A percentile compares a stretch with the other conserved stretches of the same genome.
Evolutionary conservation across 1,284 basidiomycete genomes (phyloP).

Genomic region (Melampsora larici-populina): DNA sequence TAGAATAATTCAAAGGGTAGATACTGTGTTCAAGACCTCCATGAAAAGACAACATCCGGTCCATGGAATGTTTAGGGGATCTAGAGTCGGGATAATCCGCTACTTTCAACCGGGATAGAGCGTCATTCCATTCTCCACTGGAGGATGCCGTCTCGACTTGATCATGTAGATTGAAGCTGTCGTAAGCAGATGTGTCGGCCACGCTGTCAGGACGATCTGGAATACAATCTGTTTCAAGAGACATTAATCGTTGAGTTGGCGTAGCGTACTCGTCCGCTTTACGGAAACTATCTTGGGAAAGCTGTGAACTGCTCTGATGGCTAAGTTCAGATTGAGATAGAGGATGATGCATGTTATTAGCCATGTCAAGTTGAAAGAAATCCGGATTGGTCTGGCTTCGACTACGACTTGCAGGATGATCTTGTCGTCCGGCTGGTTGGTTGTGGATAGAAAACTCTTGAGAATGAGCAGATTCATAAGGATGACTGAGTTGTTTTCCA

Average conservation of each 20-base stretch:
- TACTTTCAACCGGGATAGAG: neutral
- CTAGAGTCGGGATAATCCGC: neutral
- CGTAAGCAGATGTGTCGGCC: neutral
- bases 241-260: neutral
- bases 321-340: neutral
- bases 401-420: neutral
- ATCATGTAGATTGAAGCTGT: neutral
- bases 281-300: neutral
- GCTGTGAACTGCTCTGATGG: neutral
- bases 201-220: neutral
- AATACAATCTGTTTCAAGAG: neutral
- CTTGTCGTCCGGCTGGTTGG: neutral
- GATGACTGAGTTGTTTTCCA: conserved; percentile 11
- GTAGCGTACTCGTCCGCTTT: neutral
- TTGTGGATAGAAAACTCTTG: neutral
- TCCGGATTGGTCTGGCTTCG: conserved; percentile 36
- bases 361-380: conserved; percentile 2
- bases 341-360: neutral
- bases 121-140: neutral
- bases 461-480: neutral
- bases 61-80: neutral
- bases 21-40: too few species aligned
- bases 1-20: too few species aligned
- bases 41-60: too few species aligned
- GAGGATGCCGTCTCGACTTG: neutral